These are phyloP conservation scores for Penicillium robsamsonii DNA, from an alignment of 495 filamentous ascomycete genomes.

Conservation along the genomic window DNA sequence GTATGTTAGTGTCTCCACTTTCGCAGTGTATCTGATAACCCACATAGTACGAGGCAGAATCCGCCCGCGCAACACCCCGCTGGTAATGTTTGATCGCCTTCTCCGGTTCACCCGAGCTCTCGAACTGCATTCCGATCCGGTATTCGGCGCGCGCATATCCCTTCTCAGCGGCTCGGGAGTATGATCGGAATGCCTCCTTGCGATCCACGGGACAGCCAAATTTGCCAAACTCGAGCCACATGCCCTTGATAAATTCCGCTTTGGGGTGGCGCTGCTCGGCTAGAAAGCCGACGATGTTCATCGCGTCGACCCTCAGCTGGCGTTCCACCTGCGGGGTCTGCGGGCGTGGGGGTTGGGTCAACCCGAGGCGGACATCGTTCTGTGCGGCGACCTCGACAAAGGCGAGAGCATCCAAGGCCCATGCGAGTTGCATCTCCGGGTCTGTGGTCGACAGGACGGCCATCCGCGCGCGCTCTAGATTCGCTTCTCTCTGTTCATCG, in stretches of 20 bases:
- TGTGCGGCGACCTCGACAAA: constrained; percentile 83
- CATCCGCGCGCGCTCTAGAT: constrained; percentile 75
- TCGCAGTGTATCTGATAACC: constrained; percentile 1
- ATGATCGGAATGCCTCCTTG: constrained; percentile 86
- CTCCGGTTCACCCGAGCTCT: constrained; percentile 82
- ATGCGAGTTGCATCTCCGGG: constrained; percentile 92
- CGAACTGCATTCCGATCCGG: constrained; percentile 96
- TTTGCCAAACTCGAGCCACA: constrained; percentile 98
- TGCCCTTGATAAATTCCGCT: constrained; percentile 90
- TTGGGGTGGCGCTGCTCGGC: constrained; percentile 90
- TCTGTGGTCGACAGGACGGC: constrained; percentile 91
- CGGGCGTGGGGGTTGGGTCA: constrained; percentile 63
- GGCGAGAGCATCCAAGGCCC: constrained; percentile 88
- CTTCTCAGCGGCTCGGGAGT: constrained; percentile 78
- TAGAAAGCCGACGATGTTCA: constrained; percentile 87
- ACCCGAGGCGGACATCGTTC: constrained; percentile 61
- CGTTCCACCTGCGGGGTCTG: constrained; percentile 84
- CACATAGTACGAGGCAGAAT: constrained; percentile 91
- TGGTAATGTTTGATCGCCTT: constrained; percentile 91
- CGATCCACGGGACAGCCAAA: constrained; percentile 87
- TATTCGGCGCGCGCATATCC: constrained; percentile 96
- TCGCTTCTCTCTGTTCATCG: constrained; percentile 89
- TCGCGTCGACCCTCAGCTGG: constrained; percentile 79
- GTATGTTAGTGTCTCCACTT: constrained; percentile 23
- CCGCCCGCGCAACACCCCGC: constrained; percentile 68